Evolutionary conservation across 768 basidiomycete genomes (phyloP).

Genomic region (Crucibulum laeve): DNA sequence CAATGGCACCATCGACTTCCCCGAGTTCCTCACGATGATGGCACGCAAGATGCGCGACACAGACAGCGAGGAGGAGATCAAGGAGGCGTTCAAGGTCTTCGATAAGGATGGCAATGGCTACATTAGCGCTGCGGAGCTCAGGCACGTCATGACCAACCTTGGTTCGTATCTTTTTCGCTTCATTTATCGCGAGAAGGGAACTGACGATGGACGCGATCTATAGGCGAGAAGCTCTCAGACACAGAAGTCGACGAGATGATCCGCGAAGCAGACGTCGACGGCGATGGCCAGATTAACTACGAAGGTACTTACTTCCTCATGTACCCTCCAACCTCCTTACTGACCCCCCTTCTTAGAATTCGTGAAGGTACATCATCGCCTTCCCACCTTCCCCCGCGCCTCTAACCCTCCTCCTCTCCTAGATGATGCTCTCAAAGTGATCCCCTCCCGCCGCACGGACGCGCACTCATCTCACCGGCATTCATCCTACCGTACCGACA

Average conservation of each 20-base stretch:
- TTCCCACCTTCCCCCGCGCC: constrained; percentile 5
- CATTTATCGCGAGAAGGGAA: no score
- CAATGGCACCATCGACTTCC: constrained; percentile 42
- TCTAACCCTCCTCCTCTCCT: constrained; percentile 10
- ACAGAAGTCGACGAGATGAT: constrained; percentile 95
- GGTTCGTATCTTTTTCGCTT: no score
- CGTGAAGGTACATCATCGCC: constrained; percentile 48
- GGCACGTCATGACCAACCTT: constrained; percentile 92
- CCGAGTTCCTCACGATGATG: constrained; percentile 45
- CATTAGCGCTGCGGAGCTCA: constrained; percentile 86
- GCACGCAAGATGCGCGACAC: constrained; percentile 34
- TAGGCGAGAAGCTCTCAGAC: constrained; percentile 85
- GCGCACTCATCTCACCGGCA: not conserved
- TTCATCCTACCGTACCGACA: not conserved
- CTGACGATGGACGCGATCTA: no score
- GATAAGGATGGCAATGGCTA: constrained; percentile 95
- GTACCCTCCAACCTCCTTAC: not conserved
- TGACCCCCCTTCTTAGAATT: constrained; percentile 48
- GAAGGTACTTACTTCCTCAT: constrained; percentile 45
- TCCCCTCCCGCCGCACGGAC: not conserved
- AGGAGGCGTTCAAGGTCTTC: constrained; percentile 60
- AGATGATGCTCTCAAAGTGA: constrained; percentile 78
- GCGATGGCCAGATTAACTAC: constrained; percentile 92
- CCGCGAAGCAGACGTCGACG: constrained; percentile 91
- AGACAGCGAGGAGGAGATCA: constrained; percentile 40